These are phyloP conservation scores for Phytophthora constricta DNA, from an alignment of 352 stramenopile genomes.

Conservation along the genomic window DNA sequence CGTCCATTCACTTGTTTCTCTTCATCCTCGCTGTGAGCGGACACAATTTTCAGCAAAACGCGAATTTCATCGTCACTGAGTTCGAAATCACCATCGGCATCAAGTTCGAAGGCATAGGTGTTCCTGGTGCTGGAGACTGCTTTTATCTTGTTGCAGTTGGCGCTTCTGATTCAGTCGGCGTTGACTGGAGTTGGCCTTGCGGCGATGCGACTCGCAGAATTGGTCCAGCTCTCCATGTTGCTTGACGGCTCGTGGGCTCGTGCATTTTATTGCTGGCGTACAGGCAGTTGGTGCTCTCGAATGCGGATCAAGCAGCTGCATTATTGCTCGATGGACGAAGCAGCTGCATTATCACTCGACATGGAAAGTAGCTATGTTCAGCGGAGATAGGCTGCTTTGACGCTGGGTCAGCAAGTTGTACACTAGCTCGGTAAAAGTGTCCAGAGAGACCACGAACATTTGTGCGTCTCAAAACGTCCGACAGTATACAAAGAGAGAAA, in stretches of 20 bases:
- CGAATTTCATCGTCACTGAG: slow-evolving; percentile 28
- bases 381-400: no score
- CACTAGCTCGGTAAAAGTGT: no score
- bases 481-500: no score
- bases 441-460: no score
- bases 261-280: slow-evolving; percentile 46
- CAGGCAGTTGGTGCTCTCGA: slow-evolving; percentile 22
- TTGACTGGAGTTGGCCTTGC: slow-evolving; percentile 33
- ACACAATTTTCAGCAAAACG: slow-evolving; percentile 25
- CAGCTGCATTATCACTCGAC: no score
- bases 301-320: neutral
- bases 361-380: no score
- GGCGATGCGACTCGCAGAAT: slow-evolving; percentile 27
- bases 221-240: slow-evolving; percentile 46
- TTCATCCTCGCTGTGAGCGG: neutral
- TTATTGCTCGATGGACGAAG: slow-evolving; percentile 14
- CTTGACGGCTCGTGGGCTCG: slow-evolving; percentile 41
- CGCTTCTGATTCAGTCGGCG: slow-evolving; percentile 25
- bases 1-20: neutral
- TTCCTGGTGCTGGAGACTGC: neutral
- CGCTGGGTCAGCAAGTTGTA: no score
- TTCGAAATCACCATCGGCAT: slow-evolving; percentile 6
- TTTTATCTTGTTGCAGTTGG: slow-evolving; percentile 14
- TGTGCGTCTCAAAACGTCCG: no score
- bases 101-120: neutral